Evolutionary conservation across 495 filamentous ascomycete species (phyloP).

Genomic region (Podospora appendiculata): DNA sequence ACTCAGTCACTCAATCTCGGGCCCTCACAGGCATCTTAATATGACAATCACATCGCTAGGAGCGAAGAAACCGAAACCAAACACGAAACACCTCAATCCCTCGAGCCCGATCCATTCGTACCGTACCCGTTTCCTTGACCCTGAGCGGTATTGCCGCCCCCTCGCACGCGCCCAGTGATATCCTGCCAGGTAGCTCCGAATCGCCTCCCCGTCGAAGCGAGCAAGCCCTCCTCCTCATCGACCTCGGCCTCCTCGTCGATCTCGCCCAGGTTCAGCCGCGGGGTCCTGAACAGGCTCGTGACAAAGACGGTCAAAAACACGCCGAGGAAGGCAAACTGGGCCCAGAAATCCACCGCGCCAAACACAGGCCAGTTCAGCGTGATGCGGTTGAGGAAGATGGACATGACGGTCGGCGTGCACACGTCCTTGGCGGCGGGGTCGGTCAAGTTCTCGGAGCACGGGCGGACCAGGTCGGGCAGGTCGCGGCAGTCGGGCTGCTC

Average conservation of each 20-base stretch:
- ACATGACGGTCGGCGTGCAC: constrained; percentile 84
- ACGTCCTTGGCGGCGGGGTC: constrained; percentile 58
- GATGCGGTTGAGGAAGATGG: constrained; percentile 86
- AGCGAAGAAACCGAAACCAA: no score
- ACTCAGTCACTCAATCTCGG: no score
- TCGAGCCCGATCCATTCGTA: constrained; percentile 6
- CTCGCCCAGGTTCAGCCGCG: constrained; percentile 63
- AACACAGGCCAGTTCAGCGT: constrained; percentile 96
- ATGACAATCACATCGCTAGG: no score
- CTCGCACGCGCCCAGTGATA: constrained; percentile 48
- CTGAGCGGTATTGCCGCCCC: neutral
- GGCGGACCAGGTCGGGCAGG: constrained; percentile 60
- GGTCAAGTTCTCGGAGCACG: constrained; percentile 68
- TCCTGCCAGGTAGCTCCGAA: constrained; percentile 86
- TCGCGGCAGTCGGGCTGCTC: constrained; percentile 72
- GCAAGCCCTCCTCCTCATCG: constrained; percentile 89
- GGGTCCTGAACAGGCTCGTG: constrained; percentile 69
- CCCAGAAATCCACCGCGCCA: constrained; percentile 90
- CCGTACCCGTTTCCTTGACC: neutral
- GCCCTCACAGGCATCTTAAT: no score
- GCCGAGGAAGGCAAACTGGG: constrained; percentile 82
- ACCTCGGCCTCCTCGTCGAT: constrained; percentile 83
- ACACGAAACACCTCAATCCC: neutral
- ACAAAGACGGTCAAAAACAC: constrained; percentile 74
- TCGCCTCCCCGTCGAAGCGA: constrained; percentile 71